A percentile compares a stretch with the other conserved stretches of the same genome.
Evolutionary conservation across 768 basidiomycete genomes (phyloP).

Genomic region (Calocybe cyanea): DNA sequence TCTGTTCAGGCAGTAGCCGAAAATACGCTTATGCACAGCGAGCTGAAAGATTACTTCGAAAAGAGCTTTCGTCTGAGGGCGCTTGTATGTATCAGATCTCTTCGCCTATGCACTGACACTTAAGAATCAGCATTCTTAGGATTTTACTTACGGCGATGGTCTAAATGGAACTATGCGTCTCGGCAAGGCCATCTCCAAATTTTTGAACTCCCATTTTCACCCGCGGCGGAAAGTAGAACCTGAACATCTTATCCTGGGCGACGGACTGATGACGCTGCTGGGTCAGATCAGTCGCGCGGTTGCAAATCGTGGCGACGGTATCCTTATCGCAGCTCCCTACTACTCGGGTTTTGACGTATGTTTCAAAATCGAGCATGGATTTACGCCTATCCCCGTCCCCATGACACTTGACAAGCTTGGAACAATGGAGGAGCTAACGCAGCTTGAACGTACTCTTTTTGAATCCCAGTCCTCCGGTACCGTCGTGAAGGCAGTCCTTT

Average conservation of each 20-base stretch:
- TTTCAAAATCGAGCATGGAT: conserved; percentile 3
- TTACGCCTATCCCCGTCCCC: conserved; percentile 8
- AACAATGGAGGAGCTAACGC: conserved; percentile 12
- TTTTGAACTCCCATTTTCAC: conserved; percentile 15
- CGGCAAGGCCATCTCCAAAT: conserved; percentile 8
- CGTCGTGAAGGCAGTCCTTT: conserved; percentile 20
- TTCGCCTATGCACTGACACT: not conserved
- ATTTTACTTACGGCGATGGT: conserved; percentile 18
- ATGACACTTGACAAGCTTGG: conserved; percentile 10
- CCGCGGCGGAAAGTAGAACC: conserved; percentile 7
- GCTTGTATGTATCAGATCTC: not conserved
- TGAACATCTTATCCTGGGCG: conserved; percentile 12
- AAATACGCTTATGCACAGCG: conserved; percentile 15
- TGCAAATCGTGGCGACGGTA: conserved; percentile 14
- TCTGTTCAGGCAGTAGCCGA: conserved; percentile 17
- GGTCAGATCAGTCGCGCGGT: conserved; percentile 11
- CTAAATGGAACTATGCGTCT: conserved; percentile 11
- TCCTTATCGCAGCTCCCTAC: conserved; percentile 17
- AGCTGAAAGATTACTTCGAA: conserved; percentile 14
- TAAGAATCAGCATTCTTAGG: conserved; percentile 5
- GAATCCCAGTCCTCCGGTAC: conserved; percentile 13
- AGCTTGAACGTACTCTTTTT: conserved; percentile 17
- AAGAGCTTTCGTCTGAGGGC: conserved; percentile 3
- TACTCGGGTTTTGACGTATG: conserved; percentile 17
- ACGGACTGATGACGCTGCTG: conserved; percentile 13